Percentiles rank a stretch among this genome's conserved stretches.
These are phyloP conservation scores for Cystofilobasidium bisporidii DNA, from an alignment of 768 basidiomycete species.

Conservation along the genomic window DNA sequence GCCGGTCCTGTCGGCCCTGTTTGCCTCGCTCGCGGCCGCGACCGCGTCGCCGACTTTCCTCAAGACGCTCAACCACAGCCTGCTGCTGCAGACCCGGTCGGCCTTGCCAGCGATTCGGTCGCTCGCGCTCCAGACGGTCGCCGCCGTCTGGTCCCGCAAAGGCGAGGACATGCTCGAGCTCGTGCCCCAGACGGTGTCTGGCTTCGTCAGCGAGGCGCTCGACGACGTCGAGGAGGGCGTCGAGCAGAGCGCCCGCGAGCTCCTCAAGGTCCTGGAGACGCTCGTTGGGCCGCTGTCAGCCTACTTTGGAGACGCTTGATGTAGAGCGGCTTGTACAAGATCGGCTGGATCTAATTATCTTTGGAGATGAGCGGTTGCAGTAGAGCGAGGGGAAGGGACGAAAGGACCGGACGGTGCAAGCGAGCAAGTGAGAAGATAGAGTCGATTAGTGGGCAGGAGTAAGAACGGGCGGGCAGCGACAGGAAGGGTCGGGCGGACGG, in stretches of 20 bases:
- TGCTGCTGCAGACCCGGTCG: conserved; percentile 82
- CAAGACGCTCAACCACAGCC: conserved; percentile 67
- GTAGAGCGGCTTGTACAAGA: too few species aligned
- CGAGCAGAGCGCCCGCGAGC: conserved; percentile 16
- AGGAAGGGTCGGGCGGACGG: too few species aligned
- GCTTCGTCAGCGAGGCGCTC: conserved; percentile 26
- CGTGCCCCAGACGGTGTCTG: conserved; percentile 22
- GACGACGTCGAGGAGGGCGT: conserved; percentile 27
- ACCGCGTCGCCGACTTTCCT: conserved; percentile 56
- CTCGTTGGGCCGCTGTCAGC: conserved; percentile 23
- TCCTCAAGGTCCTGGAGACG: conserved; percentile 17
- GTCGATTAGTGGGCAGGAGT: too few species aligned
- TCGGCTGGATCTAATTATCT: too few species aligned
- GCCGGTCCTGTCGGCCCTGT: conserved; percentile 33
- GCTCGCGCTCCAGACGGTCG: conserved; percentile 58
- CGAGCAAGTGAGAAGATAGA: too few species aligned
- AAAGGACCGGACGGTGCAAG: too few species aligned
- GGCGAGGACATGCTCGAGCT: conserved; percentile 56
- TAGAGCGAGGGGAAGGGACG: too few species aligned
- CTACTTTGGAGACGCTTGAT: conserved; percentile 19
- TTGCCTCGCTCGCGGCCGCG: conserved; percentile 50
- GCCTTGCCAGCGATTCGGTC: conserved; percentile 64
- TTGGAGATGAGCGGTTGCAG: too few species aligned
- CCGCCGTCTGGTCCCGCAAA: conserved; percentile 64
- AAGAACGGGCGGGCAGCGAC: too few species aligned